These are phyloP conservation scores for Acacia acuminata DNA, from an alignment of 306 rosid species.

Conservation along the genomic window DNA sequence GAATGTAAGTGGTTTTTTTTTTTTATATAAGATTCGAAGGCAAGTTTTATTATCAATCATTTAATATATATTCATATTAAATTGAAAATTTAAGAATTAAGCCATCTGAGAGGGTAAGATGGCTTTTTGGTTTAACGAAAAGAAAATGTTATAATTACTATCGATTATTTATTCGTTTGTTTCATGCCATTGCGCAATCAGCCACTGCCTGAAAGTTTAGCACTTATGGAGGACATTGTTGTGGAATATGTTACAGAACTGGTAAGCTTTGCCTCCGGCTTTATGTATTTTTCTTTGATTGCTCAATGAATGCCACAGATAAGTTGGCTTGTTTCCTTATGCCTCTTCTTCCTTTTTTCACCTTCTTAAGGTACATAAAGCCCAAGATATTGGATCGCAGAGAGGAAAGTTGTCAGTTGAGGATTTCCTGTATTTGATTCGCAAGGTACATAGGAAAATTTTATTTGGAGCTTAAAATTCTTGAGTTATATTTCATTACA, in stretches of 20 bases:
- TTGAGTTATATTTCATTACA: not conserved
- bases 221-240: conserved; percentile 89
- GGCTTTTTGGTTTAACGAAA: not conserved
- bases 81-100: not conserved
- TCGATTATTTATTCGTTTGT: conserved; percentile 6
- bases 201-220: conserved; percentile 91
- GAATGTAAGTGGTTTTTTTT: conserved; percentile 46
- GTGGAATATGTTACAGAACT: conserved; percentile 87
- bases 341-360: not conserved
- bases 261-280: conserved; percentile 43
- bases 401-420: conserved; percentile 91
- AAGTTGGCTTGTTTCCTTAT: conserved; percentile 18
- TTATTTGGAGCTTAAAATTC: not conserved
- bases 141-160: not conserved
- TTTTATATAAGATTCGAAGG: conserved; percentile 53
- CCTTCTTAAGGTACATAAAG: conserved; percentile 71
- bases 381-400: conserved; percentile 90
- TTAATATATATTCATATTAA: not conserved
- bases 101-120: not conserved
- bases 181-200: conserved; percentile 28
- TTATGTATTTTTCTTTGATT: not conserved
- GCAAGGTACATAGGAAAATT: conserved; percentile 57
- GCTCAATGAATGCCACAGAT: not conserved
- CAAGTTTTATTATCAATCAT: conserved; percentile 34
- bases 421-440: conserved; percentile 86